phyloP scores from a whole-genome alignment of 352 stramenopile genomes.

The Pythium sp. region DNA sequence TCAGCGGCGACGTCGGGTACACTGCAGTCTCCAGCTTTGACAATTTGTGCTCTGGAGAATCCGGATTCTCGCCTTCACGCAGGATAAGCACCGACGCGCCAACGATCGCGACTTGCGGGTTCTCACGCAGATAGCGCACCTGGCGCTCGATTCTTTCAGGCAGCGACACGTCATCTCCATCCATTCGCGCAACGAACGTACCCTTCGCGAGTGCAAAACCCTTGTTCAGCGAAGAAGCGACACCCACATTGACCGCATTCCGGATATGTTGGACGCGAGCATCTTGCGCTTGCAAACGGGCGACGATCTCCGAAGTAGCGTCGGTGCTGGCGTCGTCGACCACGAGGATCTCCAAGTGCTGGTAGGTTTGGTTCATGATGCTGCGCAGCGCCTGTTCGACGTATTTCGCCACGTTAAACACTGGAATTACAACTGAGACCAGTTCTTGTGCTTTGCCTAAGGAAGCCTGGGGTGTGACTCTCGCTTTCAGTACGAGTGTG shows the following conservation, averaged over 20 bases:
- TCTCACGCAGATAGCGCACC: constrained; percentile 33
- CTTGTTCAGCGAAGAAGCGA: constrained; percentile 72
- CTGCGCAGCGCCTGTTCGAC: constrained; percentile 48
- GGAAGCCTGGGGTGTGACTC: no score
- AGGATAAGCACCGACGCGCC: constrained; percentile 37
- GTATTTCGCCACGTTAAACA: constrained; percentile 52
- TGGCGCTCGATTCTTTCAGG: constrained; percentile 57
- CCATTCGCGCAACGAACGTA: constrained; percentile 77
- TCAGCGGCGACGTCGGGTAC: constrained; percentile 47
- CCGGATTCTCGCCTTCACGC: constrained; percentile 3
- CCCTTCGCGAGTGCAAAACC: constrained; percentile 48
- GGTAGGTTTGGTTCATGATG: constrained; percentile 32
- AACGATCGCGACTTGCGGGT: constrained; percentile 38
- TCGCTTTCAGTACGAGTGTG: constrained; percentile 42
- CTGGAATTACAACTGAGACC: constrained; percentile 72
- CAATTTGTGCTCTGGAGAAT: background rate
- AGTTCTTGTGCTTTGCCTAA: constrained; percentile 7
- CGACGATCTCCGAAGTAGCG: constrained; percentile 32
- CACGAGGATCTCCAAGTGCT: constrained; percentile 63
- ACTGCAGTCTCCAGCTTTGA: constrained; percentile 26
- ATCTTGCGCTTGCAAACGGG: constrained; percentile 37
- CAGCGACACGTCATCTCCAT: constrained; percentile 77
- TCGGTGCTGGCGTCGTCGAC: constrained; percentile 72
- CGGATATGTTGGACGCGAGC: constrained; percentile 39
- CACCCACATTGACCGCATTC: constrained; percentile 42